These are phyloP conservation scores for Colletotrichum camelliae DNA, from an alignment of 2,329 filamentous ascomycete genomes.

Conservation along the genomic window DNA sequence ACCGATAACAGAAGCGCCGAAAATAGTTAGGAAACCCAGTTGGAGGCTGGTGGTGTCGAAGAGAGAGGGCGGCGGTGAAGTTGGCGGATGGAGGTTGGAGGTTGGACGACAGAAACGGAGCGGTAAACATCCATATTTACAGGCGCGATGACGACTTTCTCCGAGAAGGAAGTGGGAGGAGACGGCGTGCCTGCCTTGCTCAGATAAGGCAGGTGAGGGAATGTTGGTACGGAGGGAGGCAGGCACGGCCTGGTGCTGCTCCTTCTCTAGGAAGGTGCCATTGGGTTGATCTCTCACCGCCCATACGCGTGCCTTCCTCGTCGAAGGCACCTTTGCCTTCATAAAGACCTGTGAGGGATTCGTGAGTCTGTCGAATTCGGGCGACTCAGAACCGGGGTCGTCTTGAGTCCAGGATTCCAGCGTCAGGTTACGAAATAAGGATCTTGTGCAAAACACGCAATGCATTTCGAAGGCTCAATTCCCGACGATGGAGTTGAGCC, in stretches of 20 bases:
- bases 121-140: not conserved
- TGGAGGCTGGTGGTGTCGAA: not conserved
- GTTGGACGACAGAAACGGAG: not conserved
- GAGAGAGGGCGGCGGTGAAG: not conserved
- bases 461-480: not conserved
- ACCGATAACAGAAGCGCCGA: not conserved
- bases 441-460: not conserved
- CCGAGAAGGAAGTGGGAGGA: not conserved
- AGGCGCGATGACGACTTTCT: not conserved
- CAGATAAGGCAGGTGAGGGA: not conserved
- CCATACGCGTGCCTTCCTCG: not conserved
- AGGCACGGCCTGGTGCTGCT: not conserved
- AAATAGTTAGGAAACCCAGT: not conserved
- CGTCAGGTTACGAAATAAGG: not conserved
- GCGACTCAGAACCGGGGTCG: not conserved
- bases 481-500: not conserved
- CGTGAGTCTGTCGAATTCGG: not conserved
- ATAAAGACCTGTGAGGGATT: not conserved
- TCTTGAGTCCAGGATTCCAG: not conserved
- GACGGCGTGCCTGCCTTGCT: not conserved
- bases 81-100: not conserved
- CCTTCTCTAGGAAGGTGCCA: not conserved
- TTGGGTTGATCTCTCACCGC: not conserved
- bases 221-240: not conserved
- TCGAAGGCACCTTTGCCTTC: not conserved